Evolutionary conservation across 768 basidiomycete genomes (phyloP).

Genomic region (Tremella yokohamensis): DNA sequence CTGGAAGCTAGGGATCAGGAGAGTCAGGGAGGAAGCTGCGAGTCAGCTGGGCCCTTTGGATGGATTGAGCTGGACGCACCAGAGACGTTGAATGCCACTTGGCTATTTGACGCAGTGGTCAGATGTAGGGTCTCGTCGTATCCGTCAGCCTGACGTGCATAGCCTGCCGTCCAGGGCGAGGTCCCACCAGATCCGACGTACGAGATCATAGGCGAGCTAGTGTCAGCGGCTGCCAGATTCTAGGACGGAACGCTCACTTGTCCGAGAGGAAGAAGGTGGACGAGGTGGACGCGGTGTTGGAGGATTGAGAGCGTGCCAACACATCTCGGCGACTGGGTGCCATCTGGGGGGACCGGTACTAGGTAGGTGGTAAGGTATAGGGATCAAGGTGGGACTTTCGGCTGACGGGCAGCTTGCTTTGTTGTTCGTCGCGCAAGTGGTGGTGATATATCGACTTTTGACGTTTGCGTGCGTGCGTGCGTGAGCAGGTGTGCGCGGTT

Average conservation of each 20-base stretch:
- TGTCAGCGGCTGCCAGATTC: not conserved
- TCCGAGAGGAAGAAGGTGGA: slow-evolving; percentile 33
- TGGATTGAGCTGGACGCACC: slow-evolving; percentile 21
- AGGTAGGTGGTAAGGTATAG: not conserved
- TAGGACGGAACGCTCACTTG: slow-evolving; percentile 23
- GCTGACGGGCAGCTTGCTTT: no score
- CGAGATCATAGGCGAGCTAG: slow-evolving; percentile 29
- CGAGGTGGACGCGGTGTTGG: not conserved
- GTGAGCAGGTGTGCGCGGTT: no score
- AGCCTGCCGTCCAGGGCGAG: slow-evolving; percentile 34
- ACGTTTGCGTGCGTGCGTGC: no score
- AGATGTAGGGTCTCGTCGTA: slow-evolving; percentile 39
- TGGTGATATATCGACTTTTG: no score
- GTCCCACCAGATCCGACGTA: slow-evolving; percentile 9
- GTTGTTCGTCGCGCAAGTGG: no score
- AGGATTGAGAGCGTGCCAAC: slow-evolving; percentile 1
- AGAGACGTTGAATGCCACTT: slow-evolving; percentile 34
- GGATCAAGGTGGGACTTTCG: not conserved
- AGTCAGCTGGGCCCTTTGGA: not conserved
- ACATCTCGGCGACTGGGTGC: slow-evolving; percentile 5
- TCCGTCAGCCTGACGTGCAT: slow-evolving; percentile 33
- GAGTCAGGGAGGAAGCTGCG: slow-evolving; percentile 32
- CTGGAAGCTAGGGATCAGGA: slow-evolving; percentile 30
- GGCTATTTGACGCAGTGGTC: slow-evolving; percentile 15
- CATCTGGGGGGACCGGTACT: not conserved